Percentiles rank a stretch among this genome's conserved stretches.
phyloP scores from a whole-genome alignment of 306 rosid species.

The Parietaria judaica region DNA sequence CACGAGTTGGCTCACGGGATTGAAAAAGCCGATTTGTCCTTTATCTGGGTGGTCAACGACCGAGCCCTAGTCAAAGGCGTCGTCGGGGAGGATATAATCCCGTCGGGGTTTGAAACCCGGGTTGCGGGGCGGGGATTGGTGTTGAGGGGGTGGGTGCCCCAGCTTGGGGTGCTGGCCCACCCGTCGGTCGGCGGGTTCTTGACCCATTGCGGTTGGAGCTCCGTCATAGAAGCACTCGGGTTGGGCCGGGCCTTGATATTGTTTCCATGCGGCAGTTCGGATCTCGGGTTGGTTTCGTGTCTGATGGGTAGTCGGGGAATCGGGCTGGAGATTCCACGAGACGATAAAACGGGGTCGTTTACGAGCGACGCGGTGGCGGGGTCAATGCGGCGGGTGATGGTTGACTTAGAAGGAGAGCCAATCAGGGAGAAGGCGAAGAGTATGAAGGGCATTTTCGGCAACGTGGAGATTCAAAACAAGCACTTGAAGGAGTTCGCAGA shows the following conservation, averaged over 20 bases:
- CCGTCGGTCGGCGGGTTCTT: constrained; percentile 3
- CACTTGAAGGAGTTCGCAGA: background rate
- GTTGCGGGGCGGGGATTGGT: constrained; percentile 9
- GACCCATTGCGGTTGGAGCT: constrained; percentile 26
- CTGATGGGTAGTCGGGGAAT: background rate
- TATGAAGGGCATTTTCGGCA: constrained; percentile 11
- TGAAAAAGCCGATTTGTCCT: constrained; percentile 16
- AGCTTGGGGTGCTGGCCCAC: constrained; percentile 9
- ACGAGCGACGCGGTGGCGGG: constrained; percentile 12
- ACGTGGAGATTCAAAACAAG: background rate
- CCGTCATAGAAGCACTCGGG: constrained; percentile 14
- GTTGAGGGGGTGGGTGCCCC: constrained; percentile 18
- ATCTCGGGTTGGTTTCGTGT: constrained; percentile 11
- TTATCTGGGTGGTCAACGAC: constrained; percentile 18
- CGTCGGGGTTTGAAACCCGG: constrained; percentile 3
- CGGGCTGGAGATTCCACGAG: constrained; percentile 2
- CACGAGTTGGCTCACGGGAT: constrained; percentile 23
- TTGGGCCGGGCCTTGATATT: constrained; percentile 11
- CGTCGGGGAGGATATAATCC: background rate
- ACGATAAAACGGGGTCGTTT: constrained; percentile 11
- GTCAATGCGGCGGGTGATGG: constrained; percentile 11
- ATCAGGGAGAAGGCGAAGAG: constrained; percentile 6
- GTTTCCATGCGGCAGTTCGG: constrained; percentile 9
- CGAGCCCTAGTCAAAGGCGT: background rate
- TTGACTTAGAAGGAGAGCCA: constrained; percentile 5